A percentile compares a stretch with the other conserved stretches of the same genome.
phyloP scores from a whole-genome alignment of 129 eudicot species.

The Chrysanthemum makinoi region DNA sequence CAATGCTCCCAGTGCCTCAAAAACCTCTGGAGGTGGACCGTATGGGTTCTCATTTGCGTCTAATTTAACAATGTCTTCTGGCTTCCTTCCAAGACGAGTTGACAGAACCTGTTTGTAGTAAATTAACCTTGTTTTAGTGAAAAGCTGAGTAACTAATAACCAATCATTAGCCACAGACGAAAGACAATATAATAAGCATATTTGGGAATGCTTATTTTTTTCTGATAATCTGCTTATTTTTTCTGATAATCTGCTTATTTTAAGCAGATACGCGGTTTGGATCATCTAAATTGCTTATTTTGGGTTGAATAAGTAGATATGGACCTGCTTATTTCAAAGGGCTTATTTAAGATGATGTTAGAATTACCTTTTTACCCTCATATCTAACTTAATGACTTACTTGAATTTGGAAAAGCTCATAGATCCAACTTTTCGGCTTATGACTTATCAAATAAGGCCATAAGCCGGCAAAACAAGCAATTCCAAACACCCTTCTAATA shows the following conservation, averaged over 20 bases:
- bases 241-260: no score
- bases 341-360: no score
- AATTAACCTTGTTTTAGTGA: neutral
- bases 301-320: no score
- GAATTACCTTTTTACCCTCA: no score
- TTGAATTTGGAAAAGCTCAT: neutral
- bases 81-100: constrained; percentile 95
- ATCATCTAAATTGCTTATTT: no score
- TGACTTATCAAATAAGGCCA: neutral
- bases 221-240: no score
- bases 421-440: neutral
- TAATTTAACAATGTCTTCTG: constrained; percentile 87
- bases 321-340: no score
- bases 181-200: no score
- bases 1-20: constrained; percentile 83
- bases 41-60: constrained; percentile 99
- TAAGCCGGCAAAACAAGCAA: neutral
- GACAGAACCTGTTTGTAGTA: constrained; percentile 67
- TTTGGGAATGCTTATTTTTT: no score
- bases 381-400: no score
- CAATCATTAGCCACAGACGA: no score
- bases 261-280: no score
- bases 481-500: neutral
- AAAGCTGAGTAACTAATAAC: neutral
- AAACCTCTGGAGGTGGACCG: constrained; percentile 99